Base-by-base conservation (phyloP, 2,329 filamentous ascomycete genomes). In the Fusarium oligoseptatum region DNA sequence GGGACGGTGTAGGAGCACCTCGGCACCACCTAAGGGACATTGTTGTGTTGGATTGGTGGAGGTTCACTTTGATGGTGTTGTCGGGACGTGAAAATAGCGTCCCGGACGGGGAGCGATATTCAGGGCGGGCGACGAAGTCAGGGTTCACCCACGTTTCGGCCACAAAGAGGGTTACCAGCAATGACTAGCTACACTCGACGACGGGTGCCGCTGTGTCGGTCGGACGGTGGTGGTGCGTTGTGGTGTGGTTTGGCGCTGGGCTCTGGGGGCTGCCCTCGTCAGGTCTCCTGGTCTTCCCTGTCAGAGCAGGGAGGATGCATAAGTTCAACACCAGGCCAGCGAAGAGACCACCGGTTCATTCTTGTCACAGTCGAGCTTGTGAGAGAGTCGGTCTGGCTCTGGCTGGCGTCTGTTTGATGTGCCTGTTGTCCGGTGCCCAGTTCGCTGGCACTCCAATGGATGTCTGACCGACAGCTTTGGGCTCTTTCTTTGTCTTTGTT, bases 161-260 rank as follows among this genome's bases (percentile, higher is more conserved):
- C 60, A 64, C 69, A 45, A 60, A 63, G 32, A 64, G 60, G 29
- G 34, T 63, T 34, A 43, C 58, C 50, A 55, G 48, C 65, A 50
- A 56, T 48, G 68, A 55, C 70, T 63, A 71, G 36, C 62, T 52
- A 52, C 17, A 58, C 32, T 64, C 50, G 50, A 64, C 69, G 62
- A 73, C 45, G 64, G 48, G 48, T 43, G 64, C 68, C 68, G 71
- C 64, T 66, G 71, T 67, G 73, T 78, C 75, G 68, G 72, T 78
- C 75, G 68, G 72, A 77, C 68, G 76, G 71, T 74, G 58, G 71
- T 78, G 76, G 76, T 78, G 76, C 73, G 76, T 63, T 62, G 72
- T 78, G 76, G 76, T 78, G 75, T 78, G 76, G 74, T 78, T 72
- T 70, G 62, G 50, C 60, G 60, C 58, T 69, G 64, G 64, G 63